These are phyloP conservation scores for Myxozyma sirexii DNA, from an alignment of 805 yeast species.

Conservation along the genomic window DNA sequence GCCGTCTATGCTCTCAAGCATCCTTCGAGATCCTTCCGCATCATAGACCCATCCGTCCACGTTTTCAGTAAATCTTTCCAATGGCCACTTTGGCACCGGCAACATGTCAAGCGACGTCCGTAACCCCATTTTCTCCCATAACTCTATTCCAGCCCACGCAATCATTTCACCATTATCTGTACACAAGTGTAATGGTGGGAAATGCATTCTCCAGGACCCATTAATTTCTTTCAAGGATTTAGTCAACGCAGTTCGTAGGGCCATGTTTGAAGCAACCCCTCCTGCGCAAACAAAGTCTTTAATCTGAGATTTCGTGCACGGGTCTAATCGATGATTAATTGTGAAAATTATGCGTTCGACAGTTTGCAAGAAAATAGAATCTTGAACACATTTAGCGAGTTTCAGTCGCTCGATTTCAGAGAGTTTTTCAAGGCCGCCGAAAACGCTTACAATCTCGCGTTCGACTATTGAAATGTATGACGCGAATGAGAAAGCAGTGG, in stretches of 20 bases:
- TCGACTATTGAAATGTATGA: conserved; percentile 65
- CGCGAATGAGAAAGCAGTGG: conserved; percentile 71
- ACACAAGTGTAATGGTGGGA: conserved; percentile 73
- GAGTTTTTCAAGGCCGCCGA: conserved; percentile 7
- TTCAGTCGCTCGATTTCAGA: neutral
- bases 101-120: conserved; percentile 56
- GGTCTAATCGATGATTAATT: conserved; percentile 36
- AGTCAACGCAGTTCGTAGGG: conserved; percentile 51
- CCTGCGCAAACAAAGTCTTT: conserved; percentile 80
- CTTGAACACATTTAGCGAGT: conserved; percentile 47
- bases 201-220: conserved; percentile 38
- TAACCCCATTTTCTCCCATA: conserved; percentile 57
- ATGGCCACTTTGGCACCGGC: conserved; percentile 77
- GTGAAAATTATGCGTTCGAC: conserved; percentile 63
- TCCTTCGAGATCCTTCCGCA: neutral
- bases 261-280: conserved; percentile 83
- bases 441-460: conserved; percentile 32
- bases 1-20: neutral
- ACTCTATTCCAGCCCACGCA: conserved; percentile 94
- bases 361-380: conserved; percentile 71
- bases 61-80: conserved; percentile 7
- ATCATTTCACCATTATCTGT: conserved; percentile 97
- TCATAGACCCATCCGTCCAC: conserved; percentile 17
- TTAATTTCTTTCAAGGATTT: neutral
- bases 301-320: conserved; percentile 36